phyloP scores from a whole-genome alignment of 495 filamentous ascomycete genomes.

The Podospora appendiculata region DNA sequence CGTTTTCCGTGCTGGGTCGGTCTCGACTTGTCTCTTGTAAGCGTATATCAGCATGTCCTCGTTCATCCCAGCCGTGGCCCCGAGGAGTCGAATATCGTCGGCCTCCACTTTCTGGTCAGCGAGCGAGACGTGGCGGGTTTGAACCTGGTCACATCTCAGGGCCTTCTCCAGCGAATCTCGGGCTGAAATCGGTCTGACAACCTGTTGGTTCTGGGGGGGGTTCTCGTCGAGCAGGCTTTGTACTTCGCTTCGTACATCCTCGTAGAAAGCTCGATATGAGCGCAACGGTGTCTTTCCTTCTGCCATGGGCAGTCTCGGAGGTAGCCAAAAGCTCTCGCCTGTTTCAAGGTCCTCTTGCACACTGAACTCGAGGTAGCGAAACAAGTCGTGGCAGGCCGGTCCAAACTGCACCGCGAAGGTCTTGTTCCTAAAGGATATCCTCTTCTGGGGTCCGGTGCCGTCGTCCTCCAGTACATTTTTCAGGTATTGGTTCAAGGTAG shows the following conservation, averaged over 20 bases:
- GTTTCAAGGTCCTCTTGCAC: conserved; percentile 13
- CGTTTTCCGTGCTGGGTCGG: conserved; percentile 6
- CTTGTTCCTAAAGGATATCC: conserved; percentile 62
- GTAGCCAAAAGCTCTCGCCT: conserved; percentile 17
- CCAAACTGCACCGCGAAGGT: conserved; percentile 65
- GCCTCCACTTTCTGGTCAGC: not conserved
- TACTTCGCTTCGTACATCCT: conserved; percentile 28
- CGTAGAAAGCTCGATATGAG: conserved; percentile 21
- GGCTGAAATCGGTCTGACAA: conserved; percentile 11
- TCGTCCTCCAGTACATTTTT: conserved; percentile 47
- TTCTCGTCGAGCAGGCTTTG: conserved; percentile 18
- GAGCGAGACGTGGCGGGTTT: not conserved
- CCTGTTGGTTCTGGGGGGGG: conserved; percentile 4
- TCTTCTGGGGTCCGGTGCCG: conserved; percentile 30
- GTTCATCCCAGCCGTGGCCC: conserved; percentile 11
- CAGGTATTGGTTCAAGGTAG: conserved; percentile 55
- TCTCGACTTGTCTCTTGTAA: conserved; percentile 14
- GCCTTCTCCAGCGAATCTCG: conserved; percentile 12
- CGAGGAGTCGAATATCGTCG: conserved; percentile 7
- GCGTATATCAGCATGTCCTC: conserved; percentile 20
- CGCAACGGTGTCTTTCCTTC: conserved; percentile 15
- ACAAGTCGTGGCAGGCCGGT: conserved; percentile 50
- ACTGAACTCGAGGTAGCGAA: conserved; percentile 57
- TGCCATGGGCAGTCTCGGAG: conserved; percentile 11
- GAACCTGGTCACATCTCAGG: conserved; percentile 5